Base-by-base conservation (phyloP, 345 rosid species). In the Hibiscus syriacus region DNA sequence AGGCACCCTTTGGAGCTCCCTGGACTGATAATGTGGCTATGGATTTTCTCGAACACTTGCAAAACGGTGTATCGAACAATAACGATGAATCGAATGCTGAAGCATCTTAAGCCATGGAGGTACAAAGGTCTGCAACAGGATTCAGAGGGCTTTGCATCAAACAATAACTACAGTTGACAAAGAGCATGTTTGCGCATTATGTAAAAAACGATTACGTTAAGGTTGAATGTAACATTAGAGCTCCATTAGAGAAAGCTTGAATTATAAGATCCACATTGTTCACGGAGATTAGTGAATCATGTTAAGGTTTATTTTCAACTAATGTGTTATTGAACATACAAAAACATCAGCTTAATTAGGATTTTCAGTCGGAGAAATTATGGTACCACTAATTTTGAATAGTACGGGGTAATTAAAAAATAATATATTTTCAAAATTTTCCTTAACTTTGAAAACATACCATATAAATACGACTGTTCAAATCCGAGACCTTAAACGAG, bases 1-100 rank as follows among this genome's bases (percentile, higher is more conserved):
- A 80, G 72, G 86, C 90, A 59, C 94, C 92, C 3, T 63, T 70
- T 1, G 97, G 98, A 49, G 92, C 97, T 61, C 90, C 96, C 26
- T 93, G 94, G 94, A 93, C 96, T 0, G 98, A 90, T 68, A 75
- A 84, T 0, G 60, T 86, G 50, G 86, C 85, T 60, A 86, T 90
- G 86, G 87, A 90, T 79, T 87, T 93, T 79, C 89, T 93, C 9
- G 90, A 87, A 55, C 66, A 88, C 76, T 64, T 93, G 65, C 82
- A 80, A 72, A 68, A 55, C 23, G 76, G 68, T 65, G 58, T 64
- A 57, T 57, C 71, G 1, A 64, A 74, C 2, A 34, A 34, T 34
- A 68, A 55, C 27, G 75, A 70, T 65, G 55, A 64, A 57, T 53
- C 71, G 1, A 60, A 74, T 60, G 2, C 72, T 9, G 27, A 8